phyloP scores from a whole-genome alignment of 257 asterid species.

The Parsonsia alboflavescens region DNA sequence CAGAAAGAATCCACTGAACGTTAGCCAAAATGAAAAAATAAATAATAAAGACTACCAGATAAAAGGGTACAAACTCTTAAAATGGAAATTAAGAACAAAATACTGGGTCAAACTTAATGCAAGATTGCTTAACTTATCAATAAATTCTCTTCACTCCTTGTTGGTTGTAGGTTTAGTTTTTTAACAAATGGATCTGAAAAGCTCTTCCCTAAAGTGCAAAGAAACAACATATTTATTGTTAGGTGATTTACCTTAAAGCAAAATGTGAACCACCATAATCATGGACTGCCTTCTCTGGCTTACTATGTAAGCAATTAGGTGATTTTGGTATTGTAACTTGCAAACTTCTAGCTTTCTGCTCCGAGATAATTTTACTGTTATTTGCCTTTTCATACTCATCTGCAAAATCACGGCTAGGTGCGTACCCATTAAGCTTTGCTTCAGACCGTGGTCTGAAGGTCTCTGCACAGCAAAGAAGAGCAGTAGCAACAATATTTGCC shows the following conservation, averaged over 20 bases:
- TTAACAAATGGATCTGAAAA: not conserved
- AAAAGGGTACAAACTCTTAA: too few species aligned
- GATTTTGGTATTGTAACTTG: conserved; percentile 29
- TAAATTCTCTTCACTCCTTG: not conserved
- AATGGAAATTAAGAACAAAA: not conserved
- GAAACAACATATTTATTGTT: not conserved
- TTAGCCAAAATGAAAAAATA: not conserved
- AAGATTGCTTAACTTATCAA: not conserved
- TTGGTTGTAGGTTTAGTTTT: not conserved
- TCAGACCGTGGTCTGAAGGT: conserved; percentile 40
- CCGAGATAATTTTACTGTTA: conserved; percentile 20
- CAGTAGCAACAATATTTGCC: conserved; percentile 83
- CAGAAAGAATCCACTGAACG: not conserved
- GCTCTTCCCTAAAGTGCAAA: not conserved
- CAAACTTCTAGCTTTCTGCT: conserved; percentile 32
- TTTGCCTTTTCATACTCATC: conserved; percentile 32
- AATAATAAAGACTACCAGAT: too few species aligned
- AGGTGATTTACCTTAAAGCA: conserved; percentile 50
- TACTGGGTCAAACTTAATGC: not conserved
- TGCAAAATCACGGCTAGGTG: conserved; percentile 33
- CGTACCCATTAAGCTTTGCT: conserved; percentile 59
- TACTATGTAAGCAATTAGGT: conserved; percentile 44
- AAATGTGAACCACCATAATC: conserved; percentile 31
- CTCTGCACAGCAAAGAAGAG: conserved; percentile 67
- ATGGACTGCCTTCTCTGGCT: conserved; percentile 29